These are phyloP conservation scores for Delitschia confertaspora DNA, from an alignment of 495 filamentous ascomycete genomes.

Conservation along the genomic window DNA sequence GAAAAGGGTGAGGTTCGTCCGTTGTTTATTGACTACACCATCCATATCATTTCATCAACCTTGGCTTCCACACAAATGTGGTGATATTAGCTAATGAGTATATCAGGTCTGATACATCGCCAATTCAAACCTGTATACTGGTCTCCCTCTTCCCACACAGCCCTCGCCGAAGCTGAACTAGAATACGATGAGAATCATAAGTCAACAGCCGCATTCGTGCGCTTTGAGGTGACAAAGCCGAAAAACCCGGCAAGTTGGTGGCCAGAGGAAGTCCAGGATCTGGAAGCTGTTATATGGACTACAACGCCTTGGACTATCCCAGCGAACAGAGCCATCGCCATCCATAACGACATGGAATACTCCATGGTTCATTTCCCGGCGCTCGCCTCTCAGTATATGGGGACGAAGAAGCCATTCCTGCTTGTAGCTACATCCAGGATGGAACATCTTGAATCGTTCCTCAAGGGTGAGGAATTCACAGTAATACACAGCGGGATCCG, in stretches of 20 bases:
- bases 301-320: conserved; percentile 97
- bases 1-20: conserved; percentile 47
- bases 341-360: conserved; percentile 66
- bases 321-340: conserved; percentile 80
- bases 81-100: not conserved
- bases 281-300: conserved; percentile 87
- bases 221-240: conserved; percentile 63
- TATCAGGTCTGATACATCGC: conserved; percentile 62
- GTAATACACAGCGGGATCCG: conserved; percentile 49
- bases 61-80: not conserved
- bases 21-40: not conserved
- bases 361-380: conserved; percentile 49
- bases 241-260: no score
- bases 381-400: no score
- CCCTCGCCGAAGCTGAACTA: conserved; percentile 89
- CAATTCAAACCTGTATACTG: conserved; percentile 92
- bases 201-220: conserved; percentile 72
- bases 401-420: conserved; percentile 1
- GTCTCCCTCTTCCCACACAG: conserved; percentile 84
- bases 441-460: conserved; percentile 9
- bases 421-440: conserved; percentile 21
- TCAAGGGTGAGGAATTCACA: conserved; percentile 21
- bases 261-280: no score
- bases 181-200: conserved; percentile 84
- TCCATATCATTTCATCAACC: not conserved